phyloP scores from a whole-genome alignment of 805 yeast genomes.

The Starmerella lactis-condensi region DNA sequence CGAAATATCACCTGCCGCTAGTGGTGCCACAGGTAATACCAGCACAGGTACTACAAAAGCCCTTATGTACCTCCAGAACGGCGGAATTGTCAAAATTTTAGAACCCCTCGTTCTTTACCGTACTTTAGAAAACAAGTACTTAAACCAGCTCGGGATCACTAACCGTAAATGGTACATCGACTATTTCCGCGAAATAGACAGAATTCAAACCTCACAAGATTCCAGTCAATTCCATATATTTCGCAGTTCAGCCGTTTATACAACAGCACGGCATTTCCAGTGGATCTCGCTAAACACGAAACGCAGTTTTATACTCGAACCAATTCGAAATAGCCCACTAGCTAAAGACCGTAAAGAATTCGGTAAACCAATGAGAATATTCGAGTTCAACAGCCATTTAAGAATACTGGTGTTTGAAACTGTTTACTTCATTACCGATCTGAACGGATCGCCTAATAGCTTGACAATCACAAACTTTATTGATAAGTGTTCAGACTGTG shows the following conservation, averaged over 20 bases:
- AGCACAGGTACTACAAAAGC: conserved; percentile 31
- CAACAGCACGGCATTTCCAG: conserved; percentile 45
- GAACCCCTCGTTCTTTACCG: conserved; percentile 29
- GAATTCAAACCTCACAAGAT: conserved; percentile 37
- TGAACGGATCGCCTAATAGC: conserved; percentile 26
- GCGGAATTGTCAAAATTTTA: conserved; percentile 43
- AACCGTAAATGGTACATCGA: conserved; percentile 20
- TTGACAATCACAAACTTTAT: conserved; percentile 28
- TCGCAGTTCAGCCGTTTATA: conserved; percentile 43
- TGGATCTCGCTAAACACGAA: conserved; percentile 42
- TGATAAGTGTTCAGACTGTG: conserved; percentile 21
- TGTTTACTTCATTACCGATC: conserved; percentile 48
- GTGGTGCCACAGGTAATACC: no score
- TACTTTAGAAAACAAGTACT: conserved; percentile 10
- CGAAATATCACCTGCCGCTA: no score
- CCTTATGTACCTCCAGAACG: conserved; percentile 39
- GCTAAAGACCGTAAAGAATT: conserved; percentile 16
- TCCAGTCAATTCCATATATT: conserved; percentile 44
- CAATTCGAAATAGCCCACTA: conserved; percentile 29
- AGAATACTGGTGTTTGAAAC: conserved; percentile 51
- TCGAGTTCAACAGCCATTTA: conserved; percentile 34
- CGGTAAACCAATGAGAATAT: conserved; percentile 29
- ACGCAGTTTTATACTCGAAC: conserved; percentile 33
- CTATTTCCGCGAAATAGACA: conserved; percentile 29
- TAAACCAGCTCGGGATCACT: conserved; percentile 8